Percentiles rank a stretch among this genome's conserved stretches.
Evolutionary conservation across 1,284 basidiomycete species (phyloP).

Genomic region (Papiliotrema laurentii): DNA sequence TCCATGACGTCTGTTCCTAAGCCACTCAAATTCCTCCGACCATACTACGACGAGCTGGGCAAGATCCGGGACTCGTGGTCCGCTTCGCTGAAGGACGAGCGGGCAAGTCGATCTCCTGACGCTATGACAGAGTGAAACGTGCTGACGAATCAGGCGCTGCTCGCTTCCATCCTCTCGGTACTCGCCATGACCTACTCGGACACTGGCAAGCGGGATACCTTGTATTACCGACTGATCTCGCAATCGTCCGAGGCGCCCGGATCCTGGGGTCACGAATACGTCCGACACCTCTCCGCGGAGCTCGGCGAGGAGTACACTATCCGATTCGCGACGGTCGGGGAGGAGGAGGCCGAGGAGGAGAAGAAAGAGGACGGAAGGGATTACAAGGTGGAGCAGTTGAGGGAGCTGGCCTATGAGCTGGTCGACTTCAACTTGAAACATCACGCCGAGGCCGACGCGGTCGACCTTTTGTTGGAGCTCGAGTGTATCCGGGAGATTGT

Average conservation of each 20-base stretch:
- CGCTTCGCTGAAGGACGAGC: constrained; percentile 60
- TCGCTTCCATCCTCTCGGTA: constrained; percentile 97
- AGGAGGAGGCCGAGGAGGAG: constrained; percentile 4
- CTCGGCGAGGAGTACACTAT: constrained; percentile 83
- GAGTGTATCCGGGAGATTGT: constrained; percentile 81
- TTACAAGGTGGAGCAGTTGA: constrained; percentile 59
- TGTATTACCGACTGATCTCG: constrained; percentile 82
- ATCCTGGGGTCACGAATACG: constrained; percentile 98
- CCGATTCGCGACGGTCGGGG: constrained; percentile 49
- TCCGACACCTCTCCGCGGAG: constrained; percentile 93
- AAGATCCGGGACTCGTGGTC: constrained; percentile 75
- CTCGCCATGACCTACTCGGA: constrained; percentile 99
- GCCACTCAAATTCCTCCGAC: constrained; percentile 96
- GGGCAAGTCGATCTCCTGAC: constrained; percentile 53
- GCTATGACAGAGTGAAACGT: not conserved
- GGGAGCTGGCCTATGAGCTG: constrained; percentile 74
- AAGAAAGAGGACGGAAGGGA: constrained; percentile 21
- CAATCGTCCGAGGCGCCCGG: constrained; percentile 83
- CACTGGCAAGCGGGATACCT: constrained; percentile 88
- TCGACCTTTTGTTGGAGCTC: constrained; percentile 90
- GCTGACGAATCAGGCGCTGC: constrained; percentile 62
- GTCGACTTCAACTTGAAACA: constrained; percentile 88
- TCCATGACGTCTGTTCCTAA: constrained; percentile 99
- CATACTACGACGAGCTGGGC: constrained; percentile 87
- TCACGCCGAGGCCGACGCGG: constrained; percentile 97